Base-by-base conservation (phyloP, 2,329 filamentous ascomycete genomes). In the Talaromyces sp. region DNA sequence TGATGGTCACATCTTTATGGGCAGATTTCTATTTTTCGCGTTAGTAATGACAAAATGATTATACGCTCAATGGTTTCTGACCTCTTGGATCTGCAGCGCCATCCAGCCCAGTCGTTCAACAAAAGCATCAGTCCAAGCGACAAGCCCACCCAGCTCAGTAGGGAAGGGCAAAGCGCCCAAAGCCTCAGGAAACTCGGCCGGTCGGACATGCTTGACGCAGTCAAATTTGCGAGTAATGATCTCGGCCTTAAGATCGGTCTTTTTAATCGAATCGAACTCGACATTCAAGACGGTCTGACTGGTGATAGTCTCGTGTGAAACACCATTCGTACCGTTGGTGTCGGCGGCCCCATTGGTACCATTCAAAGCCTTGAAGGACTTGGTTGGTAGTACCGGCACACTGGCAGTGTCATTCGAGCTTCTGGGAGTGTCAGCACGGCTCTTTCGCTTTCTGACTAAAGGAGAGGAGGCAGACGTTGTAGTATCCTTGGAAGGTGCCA, bases 81-180 rank as follows among this genome's bases (percentile, higher is more conserved):
- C 48, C 41, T 50, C 13, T 30, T 50, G 10, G 14, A 22, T 22
- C 22, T 36, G n/a, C 32, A 50, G 11, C 14, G 48, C 32, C 10
- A 37, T 37, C 48, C 32, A 50, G 5, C 48, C 48, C 1, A 50
- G 33, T 39, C 48, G 48, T 11, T 50, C 41, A 16, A 50, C 48
- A 45, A 50, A 50, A 3, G 40, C 40, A 22, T 45, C 39, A 8
- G 48, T 50, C 48, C 48, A 50, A 40, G 48, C 40, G 11, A 50
- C 48, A 14, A 50, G 7, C 2, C 19, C 41, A 3, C 32, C 22
- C 6, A 50, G 32, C 32, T 50, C 48, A 3, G 37, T 4, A 4
- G 48, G 48, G 24, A 50, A 50, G 29, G 48, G 48, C 22, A 50
- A 17, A 3, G 41, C 41, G 3, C 48, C 33, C 8, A 50, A 8